Conservation (phyloP, 345 rosid genomes). For the Eucalyptus viminalis region DNA sequence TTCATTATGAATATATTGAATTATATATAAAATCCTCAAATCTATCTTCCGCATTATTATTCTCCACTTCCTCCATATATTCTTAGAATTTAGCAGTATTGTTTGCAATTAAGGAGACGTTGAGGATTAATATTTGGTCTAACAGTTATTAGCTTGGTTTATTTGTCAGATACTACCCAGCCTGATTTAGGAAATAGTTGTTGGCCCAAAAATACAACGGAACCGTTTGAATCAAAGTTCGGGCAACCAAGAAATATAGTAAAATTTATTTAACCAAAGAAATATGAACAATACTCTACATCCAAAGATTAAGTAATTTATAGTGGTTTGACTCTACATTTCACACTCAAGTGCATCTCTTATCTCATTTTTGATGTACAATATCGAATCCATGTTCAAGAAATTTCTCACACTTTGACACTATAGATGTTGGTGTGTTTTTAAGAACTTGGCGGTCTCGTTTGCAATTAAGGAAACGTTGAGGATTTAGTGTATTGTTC, state of each 20-base stretch:
- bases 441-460: too few species aligned
- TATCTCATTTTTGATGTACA: background rate
- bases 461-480: too few species aligned
- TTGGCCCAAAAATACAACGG: background rate
- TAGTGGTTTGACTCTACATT: background rate
- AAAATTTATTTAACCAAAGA: too few species aligned
- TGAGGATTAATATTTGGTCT: background rate
- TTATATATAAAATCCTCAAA: too few species aligned
- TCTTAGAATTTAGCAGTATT: accelerated
- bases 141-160: background rate
- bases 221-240: background rate
- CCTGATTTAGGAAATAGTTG: background rate
- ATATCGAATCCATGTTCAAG: background rate
- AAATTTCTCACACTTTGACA: background rate
- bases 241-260: background rate
- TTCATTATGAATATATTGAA: too few species aligned
- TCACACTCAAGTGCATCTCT: background rate
- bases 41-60: too few species aligned
- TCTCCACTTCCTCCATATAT: too few species aligned
- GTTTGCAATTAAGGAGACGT: background rate
- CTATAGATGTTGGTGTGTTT: too few species aligned
- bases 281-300: background rate
- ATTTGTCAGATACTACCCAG: background rate
- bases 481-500: too few species aligned
- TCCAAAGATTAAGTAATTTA: background rate